phyloP scores from a whole-genome alignment of 257 asterid species.

The Solanum bukasovii region DNA sequence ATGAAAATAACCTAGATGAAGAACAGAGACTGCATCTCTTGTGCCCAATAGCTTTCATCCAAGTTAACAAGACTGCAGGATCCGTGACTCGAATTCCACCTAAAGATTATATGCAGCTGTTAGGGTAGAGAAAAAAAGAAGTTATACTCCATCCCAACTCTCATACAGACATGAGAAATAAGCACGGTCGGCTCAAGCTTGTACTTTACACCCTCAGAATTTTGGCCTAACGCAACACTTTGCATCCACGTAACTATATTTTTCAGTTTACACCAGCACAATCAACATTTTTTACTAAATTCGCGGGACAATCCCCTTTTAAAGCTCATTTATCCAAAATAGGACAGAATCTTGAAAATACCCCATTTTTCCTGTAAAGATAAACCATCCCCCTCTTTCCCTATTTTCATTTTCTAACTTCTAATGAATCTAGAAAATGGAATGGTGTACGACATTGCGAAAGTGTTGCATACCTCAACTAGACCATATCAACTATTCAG shows the following conservation, averaged over 20 bases:
- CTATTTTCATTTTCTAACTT: background rate
- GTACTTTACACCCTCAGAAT: background rate
- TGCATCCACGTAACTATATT: background rate
- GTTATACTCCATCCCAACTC: background rate
- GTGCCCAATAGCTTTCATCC: constrained; percentile 17
- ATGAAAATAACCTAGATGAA: constrained; percentile 15
- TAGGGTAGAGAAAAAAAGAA: background rate
- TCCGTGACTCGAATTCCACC: background rate
- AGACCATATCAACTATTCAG: background rate
- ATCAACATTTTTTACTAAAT: background rate
- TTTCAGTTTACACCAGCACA: background rate
- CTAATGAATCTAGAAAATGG: background rate
- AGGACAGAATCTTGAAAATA: background rate
- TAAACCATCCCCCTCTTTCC: background rate
- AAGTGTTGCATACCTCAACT: background rate
- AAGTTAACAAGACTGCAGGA: background rate
- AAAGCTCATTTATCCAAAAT: background rate
- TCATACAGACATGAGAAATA: background rate
- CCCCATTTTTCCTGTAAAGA: background rate
- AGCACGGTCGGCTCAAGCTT: background rate
- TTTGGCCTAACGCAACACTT: background rate
- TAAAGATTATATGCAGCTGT: background rate
- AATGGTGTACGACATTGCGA: background rate
- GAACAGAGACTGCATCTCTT: constrained; percentile 21
- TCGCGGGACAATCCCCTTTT: background rate